Evolutionary conservation across 2,329 filamentous ascomycete genomes (phyloP).

Genomic region (Fusarium sororula): DNA sequence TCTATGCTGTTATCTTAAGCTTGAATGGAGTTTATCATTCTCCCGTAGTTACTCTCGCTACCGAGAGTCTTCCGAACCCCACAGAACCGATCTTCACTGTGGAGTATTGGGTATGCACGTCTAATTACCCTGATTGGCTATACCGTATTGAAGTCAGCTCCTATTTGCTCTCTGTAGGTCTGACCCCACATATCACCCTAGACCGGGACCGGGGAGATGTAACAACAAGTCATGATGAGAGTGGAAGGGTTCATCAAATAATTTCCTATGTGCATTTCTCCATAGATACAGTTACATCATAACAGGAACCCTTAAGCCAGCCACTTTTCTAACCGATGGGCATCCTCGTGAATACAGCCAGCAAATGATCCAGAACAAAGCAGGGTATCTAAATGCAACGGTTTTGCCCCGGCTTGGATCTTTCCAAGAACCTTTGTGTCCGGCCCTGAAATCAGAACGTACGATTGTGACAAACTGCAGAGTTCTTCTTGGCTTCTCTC

Average conservation of each 20-base stretch:
- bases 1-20: background rate
- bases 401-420: background rate
- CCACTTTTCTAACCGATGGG: background rate
- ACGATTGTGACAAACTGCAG: background rate
- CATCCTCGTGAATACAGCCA: background rate
- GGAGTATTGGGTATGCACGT: fast-evolving
- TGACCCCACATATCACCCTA: background rate
- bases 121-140: background rate
- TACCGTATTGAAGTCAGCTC: background rate
- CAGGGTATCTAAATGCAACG: fast-evolving
- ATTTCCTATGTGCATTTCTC: background rate
- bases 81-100: background rate
- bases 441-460: background rate
- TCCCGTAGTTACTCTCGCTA: background rate
- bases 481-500: fast-evolving
- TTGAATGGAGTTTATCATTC: background rate
- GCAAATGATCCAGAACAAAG: fast-evolving
- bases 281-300: background rate
- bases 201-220: background rate
- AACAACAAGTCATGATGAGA: background rate
- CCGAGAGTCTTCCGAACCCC: background rate
- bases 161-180: background rate
- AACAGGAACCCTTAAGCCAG: background rate
- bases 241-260: background rate
- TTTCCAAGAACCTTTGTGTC: too few species aligned